Percentiles rank a stretch among this genome's conserved stretches.
Conservation (phyloP, 192 early-diverging fungal genomes). For the Phycomyces blakesleeanus region DNA sequence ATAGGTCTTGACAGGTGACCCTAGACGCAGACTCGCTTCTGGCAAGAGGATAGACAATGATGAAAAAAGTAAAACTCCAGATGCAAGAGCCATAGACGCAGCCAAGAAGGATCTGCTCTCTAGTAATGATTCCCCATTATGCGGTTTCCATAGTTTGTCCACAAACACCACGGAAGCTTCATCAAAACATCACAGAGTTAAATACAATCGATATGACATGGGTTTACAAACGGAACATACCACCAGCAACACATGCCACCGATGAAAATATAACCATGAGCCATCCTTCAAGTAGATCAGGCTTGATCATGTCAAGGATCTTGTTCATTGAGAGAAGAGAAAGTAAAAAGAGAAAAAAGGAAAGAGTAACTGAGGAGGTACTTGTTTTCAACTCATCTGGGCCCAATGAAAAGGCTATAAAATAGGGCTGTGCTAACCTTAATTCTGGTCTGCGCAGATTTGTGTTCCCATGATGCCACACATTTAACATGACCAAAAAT, state of each 20-base stretch:
- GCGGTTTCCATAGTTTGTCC: conserved; percentile 12
- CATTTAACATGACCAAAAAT: no score
- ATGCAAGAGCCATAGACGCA: conserved; percentile 26
- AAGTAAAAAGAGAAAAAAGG: not conserved
- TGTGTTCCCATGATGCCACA: no score
- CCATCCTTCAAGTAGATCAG: conserved; percentile 16
- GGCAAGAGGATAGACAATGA: conserved; percentile 30
- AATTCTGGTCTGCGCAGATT: no score
- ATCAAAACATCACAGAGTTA: conserved; percentile 1
- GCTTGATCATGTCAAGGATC: not conserved
- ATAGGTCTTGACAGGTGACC: conserved; percentile 4
- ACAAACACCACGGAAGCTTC: conserved; percentile 33
- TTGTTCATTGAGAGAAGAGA: not conserved
- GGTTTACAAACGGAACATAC: conserved; percentile 5
- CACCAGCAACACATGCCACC: conserved; percentile 28
- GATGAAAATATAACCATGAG: conserved; percentile 22
- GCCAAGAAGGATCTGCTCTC: conserved; percentile 17
- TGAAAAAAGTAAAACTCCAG: conserved; percentile 30
- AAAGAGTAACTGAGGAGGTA: no score
- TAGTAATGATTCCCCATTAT: conserved; percentile 6
- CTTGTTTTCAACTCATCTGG: no score
- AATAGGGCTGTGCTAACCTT: no score
- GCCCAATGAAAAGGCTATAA: no score
- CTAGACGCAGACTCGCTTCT: conserved; percentile 14
- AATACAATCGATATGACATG: conserved; percentile 3